Evolutionary conservation across 148 eudicot genomes (phyloP).

Genomic region (Fagopyrum tataricum): DNA sequence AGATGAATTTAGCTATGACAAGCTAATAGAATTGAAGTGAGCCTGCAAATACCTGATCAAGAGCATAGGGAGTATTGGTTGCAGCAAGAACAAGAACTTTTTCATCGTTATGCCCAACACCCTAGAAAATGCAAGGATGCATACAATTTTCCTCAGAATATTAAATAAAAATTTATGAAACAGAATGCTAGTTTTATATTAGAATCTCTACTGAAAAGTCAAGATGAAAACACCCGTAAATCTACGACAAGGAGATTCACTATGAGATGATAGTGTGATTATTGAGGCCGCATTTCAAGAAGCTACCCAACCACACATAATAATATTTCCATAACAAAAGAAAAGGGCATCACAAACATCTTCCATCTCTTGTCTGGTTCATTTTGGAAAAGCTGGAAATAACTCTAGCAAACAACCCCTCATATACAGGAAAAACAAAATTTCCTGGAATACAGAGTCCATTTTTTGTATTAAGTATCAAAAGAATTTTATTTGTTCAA

Average conservation of each 20-base stretch:
- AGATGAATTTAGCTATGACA: not conserved
- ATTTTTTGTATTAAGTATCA: not conserved
- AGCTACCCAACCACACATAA: not conserved
- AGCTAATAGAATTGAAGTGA: not conserved
- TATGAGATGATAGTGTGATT: not conserved
- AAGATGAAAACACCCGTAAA: not conserved
- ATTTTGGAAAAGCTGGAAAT: not conserved
- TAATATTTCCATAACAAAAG: not conserved
- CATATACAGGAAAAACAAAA: not conserved
- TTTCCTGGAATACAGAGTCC: not conserved
- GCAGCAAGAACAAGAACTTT: slow-evolving; percentile 98
- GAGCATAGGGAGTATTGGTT: slow-evolving; percentile 93
- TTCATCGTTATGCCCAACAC: slow-evolving; percentile 93
- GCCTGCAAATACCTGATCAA: slow-evolving; percentile 66
- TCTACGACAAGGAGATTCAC: not conserved
- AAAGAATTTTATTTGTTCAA: not conserved
- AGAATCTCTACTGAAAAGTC: not conserved
- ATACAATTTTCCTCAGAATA: not conserved
- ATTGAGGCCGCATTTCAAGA: not conserved
- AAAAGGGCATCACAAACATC: not conserved
- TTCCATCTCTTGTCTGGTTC: not conserved
- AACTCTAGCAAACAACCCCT: not conserved
- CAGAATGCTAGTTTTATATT: not conserved
- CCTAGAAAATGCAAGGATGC: slow-evolving; percentile 31
- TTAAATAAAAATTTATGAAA: not conserved